These are phyloP conservation scores for Cryptococcus neoformans DNA, from an alignment of 1,284 basidiomycete species.

Conservation along the genomic window DNA sequence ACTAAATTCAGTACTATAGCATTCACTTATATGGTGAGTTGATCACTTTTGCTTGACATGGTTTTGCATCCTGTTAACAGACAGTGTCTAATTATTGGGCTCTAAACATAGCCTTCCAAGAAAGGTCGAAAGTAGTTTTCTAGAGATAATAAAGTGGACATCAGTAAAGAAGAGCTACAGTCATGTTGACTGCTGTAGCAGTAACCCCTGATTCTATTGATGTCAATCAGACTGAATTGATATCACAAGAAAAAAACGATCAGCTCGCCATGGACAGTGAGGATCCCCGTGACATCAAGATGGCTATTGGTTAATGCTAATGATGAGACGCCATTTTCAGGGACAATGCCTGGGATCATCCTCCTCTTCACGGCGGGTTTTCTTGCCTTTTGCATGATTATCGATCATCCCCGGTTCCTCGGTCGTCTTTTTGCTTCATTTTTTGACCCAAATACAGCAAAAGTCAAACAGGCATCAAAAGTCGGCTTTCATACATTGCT, in stretches of 20 bases:
- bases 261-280: constrained; percentile 14
- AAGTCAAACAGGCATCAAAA: neutral
- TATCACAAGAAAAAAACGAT: neutral
- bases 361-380: constrained; percentile 27
- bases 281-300: neutral
- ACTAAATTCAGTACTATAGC: no score
- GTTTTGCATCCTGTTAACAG: no score
- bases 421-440: neutral
- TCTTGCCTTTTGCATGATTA: constrained; percentile 28
- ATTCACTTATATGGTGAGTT: no score
- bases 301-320: neutral
- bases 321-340: constrained; percentile 4
- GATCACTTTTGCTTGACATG: no score
- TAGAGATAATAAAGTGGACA: no score
- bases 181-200: no score
- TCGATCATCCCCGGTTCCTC: constrained; percentile 19
- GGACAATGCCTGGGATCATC: constrained; percentile 25
- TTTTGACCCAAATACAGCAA: neutral
- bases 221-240: no score
- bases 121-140: no score
- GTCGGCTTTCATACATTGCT: neutral
- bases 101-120: no score
- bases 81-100: no score
- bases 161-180: no score
- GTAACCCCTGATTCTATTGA: no score